Base-by-base conservation (phyloP, 2,329 filamentous ascomycete genomes). In the Diaporthe capsici region DNA sequence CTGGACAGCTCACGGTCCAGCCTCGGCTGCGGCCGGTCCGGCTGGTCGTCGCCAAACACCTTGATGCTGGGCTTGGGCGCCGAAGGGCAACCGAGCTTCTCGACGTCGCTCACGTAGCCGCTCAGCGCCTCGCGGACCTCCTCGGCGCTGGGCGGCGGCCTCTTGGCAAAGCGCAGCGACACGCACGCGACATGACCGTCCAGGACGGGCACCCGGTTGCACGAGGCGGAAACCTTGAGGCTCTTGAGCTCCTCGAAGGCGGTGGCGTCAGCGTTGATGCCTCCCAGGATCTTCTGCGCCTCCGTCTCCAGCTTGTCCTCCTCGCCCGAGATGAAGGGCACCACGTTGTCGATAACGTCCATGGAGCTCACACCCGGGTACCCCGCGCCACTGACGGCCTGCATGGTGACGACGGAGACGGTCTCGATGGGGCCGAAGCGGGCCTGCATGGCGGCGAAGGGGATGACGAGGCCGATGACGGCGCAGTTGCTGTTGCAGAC, bases 401-500 rank as follows among this genome's bases (percentile, higher is more conserved):
- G 97, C 90, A 98, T 92, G 58, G 97, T 98, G 80, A 98, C 95
- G 71, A 98, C 94, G 79, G 88, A 91, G 80, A 92, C 92, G 80
- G 86, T 84, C 77, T 94, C 93, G 79, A 98, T 94, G 80, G 93
- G 92, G 60, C 96, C 97, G 81, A 98, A 98, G 80, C 91, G 92
- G 71, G 93, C 91, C 84, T 98, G 94, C 49, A 98, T 91, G 22
- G 96, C 96, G 15, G 95, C 95, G 82, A 98, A 96, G 34, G 97
- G 97, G 78, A 98, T 97, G 77, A 98, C 96, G 75, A 98, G 92
- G 65, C 96, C 96, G 81, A 98, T 98, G 82, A 98, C 96, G 74
- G 96, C 96, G 86, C 97, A 99, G 87, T 98, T 98, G 79, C 95
- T 98, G 88, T 98, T 98, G 90, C 96, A 98, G 76, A 98, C 95